Evolutionary conservation across 768 basidiomycete species (phyloP).

Genomic region (Boletus barrowsii): DNA sequence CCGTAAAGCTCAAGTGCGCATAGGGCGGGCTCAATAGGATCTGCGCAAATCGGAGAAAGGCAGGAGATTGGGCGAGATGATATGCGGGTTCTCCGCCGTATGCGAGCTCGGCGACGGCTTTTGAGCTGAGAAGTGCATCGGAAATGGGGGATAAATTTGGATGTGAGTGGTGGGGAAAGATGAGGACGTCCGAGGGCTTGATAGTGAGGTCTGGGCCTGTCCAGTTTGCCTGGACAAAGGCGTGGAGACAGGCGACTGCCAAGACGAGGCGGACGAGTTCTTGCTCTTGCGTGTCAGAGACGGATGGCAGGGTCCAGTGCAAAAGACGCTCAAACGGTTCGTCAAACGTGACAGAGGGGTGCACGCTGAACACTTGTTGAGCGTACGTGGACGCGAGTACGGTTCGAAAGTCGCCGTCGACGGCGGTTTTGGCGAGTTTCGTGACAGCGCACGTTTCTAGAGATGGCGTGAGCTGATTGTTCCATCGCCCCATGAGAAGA

Average conservation of each 20-base stretch:
- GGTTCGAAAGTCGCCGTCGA: constrained; percentile 57
- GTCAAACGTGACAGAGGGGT: constrained; percentile 32
- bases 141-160: constrained; percentile 21
- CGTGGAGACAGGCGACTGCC: constrained; percentile 79
- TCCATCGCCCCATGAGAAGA: constrained; percentile 53
- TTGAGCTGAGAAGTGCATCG: constrained; percentile 55
- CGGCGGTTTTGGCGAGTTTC: constrained; percentile 51
- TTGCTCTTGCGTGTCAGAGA: constrained; percentile 36
- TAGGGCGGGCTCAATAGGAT: constrained; percentile 58
- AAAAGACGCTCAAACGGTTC: constrained; percentile 39
- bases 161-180: constrained; percentile 30
- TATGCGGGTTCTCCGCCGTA: constrained; percentile 93
- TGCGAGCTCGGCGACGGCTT: constrained; percentile 73
- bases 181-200: constrained; percentile 38
- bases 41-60: constrained; percentile 74
- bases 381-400: constrained; percentile 48
- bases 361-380: constrained; percentile 37
- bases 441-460: constrained; percentile 22
- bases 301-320: constrained; percentile 27
- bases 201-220: constrained; percentile 86
- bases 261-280: constrained; percentile 61
- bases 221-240: constrained; percentile 94
- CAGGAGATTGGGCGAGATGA: constrained; percentile 71
- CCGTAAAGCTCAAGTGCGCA: constrained; percentile 44
- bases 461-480: constrained; percentile 19